phyloP scores from a whole-genome alignment of 2,329 filamentous ascomycete genomes.

The Hypoxylon sp. region DNA sequence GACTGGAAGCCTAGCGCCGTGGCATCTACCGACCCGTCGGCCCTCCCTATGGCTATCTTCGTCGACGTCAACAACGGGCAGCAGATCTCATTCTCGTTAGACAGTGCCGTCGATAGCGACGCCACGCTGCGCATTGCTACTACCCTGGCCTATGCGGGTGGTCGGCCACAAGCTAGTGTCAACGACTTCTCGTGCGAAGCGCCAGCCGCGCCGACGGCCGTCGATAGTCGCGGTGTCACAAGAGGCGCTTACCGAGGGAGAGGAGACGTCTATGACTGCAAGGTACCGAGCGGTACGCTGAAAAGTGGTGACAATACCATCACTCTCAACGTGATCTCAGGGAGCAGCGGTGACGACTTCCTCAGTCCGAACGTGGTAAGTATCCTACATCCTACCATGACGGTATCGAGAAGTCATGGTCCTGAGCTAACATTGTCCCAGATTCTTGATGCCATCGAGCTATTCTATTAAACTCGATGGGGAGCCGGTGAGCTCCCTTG shows the following conservation, averaged over 20 bases:
- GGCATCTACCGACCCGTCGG: constrained; percentile 53
- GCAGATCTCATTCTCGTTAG: constrained; percentile 52
- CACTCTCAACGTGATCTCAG: constrained; percentile 59
- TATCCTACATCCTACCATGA: constrained; percentile 6
- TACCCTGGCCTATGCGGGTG: constrained; percentile 63
- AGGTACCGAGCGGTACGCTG: constrained; percentile 58
- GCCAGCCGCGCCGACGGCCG: constrained; percentile 52
- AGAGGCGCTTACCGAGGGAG: constrained; percentile 64
- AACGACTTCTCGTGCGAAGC: constrained; percentile 45
- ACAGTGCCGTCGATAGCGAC: constrained; percentile 51
- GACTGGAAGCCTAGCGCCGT: constrained; percentile 61
- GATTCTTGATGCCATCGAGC: constrained; percentile 44
- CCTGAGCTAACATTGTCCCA: constrained; percentile 18
- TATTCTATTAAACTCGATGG: constrained; percentile 37
- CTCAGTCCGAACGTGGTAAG: constrained; percentile 57
- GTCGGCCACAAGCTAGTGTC: constrained; percentile 56
- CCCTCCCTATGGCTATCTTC: constrained; percentile 67
- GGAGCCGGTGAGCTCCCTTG: neutral
- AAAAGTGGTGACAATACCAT: constrained; percentile 61
- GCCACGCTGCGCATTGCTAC: constrained; percentile 64
- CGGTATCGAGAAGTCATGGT: neutral
- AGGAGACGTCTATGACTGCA: constrained; percentile 63
- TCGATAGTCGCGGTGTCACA: constrained; percentile 65
- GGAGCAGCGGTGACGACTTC: constrained; percentile 56
- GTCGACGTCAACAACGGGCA: constrained; percentile 56